Evolutionary conservation across 2,329 filamentous ascomycete species (phyloP).

Genomic region (Xylariaceae sp.): DNA sequence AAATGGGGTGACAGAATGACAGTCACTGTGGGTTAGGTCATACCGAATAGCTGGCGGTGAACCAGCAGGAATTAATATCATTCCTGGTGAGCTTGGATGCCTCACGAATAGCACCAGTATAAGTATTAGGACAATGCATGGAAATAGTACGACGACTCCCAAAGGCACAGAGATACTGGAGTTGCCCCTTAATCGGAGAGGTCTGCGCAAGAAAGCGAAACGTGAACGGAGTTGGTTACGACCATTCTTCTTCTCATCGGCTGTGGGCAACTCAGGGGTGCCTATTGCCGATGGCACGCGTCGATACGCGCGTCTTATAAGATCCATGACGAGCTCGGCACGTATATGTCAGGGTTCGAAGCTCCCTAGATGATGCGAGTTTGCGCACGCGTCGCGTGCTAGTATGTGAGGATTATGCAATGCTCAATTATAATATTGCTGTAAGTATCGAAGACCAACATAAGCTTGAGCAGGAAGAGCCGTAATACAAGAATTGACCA

Average conservation of each 20-base stretch:
- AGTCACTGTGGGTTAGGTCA: constrained; percentile 39
- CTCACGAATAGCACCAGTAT: constrained; percentile 89
- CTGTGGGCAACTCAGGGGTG: constrained; percentile 53
- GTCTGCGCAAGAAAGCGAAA: constrained; percentile 83
- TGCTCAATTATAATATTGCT: constrained; percentile 21
- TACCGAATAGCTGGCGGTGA: constrained; percentile 90
- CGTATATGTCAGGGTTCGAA: constrained; percentile 16
- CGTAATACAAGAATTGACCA: background rate
- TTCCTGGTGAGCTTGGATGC: constrained; percentile 82
- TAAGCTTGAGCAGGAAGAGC: constrained; percentile 3
- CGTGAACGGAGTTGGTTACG: constrained; percentile 53
- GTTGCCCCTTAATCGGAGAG: constrained; percentile 88
- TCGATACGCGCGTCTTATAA: constrained; percentile 62
- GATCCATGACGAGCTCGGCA: constrained; percentile 55
- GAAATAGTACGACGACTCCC: constrained; percentile 91
- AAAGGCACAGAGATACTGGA: constrained; percentile 92
- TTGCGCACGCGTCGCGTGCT: constrained; percentile 9
- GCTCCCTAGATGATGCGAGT: constrained; percentile 7
- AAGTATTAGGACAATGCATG: constrained; percentile 86
- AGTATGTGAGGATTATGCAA: constrained; percentile 15
- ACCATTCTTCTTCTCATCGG: constrained; percentile 57
- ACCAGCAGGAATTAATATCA: constrained; percentile 86
- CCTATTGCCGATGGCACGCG: constrained; percentile 52
- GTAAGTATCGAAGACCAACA: constrained; percentile 9
- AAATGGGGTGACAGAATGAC: background rate